Percentiles rank a stretch among this genome's conserved stretches.
phyloP scores from a whole-genome alignment of 1,284 basidiomycete species.

The Ceratobasidium sp. region DNA sequence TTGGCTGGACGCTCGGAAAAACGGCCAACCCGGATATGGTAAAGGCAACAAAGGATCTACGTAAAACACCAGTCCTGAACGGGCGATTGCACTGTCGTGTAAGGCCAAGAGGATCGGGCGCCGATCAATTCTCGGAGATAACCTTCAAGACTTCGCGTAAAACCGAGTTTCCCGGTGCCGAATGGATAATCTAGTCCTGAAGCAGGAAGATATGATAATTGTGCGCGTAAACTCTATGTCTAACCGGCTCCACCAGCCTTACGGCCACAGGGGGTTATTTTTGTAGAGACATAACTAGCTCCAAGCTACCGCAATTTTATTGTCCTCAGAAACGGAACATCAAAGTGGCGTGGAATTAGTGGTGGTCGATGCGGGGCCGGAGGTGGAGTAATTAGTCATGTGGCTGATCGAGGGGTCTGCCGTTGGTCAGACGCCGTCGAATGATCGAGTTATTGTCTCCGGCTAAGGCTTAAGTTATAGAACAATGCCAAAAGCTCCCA shows the following conservation, averaged over 20 bases:
- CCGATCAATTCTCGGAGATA: not conserved
- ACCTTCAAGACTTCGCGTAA: not conserved
- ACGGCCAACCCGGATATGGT: constrained; percentile 1
- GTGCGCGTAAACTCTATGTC: not conserved
- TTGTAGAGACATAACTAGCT: not conserved
- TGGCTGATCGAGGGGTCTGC: too few species aligned
- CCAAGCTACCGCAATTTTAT: too few species aligned
- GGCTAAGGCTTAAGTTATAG: too few species aligned
- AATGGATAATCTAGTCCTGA: not conserved
- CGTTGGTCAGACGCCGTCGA: too few species aligned
- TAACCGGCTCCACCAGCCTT: not conserved
- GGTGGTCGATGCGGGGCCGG: too few species aligned
- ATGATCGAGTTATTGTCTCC: too few species aligned
- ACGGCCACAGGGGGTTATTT: not conserved
- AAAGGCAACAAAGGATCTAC: constrained; percentile 9
- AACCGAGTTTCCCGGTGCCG: not conserved
- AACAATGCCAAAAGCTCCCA: too few species aligned
- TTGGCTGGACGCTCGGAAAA: not conserved
- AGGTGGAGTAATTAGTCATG: too few species aligned
- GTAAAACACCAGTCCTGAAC: not conserved
- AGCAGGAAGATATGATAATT: not conserved
- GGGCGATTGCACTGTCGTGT: not conserved
- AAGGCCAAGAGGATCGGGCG: not conserved
- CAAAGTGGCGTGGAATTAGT: too few species aligned
- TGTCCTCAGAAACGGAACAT: too few species aligned